Evolutionary conservation across 306 rosid species (phyloP), one percentile per base, ranked within the genome.

Genomic region (Quercus ilex): DNA sequence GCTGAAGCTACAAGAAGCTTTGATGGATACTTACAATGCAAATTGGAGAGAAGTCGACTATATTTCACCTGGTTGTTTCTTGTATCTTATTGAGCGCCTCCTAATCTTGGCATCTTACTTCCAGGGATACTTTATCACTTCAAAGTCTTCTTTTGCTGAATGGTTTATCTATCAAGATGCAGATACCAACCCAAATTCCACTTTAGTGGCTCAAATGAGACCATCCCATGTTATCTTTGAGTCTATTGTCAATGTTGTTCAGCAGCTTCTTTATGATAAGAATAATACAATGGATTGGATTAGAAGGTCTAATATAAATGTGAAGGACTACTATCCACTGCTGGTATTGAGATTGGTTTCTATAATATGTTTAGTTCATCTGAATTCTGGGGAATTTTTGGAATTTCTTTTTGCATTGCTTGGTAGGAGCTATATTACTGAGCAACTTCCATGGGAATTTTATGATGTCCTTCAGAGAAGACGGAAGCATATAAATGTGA

Each of bases 71-170:
- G 67, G 67, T 67, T 90, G 90, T 85, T 90, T 91, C 75, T 67
- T 93, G 71, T 89, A 91, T 79, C 95, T 93, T 35, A 73, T 87
- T 8, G 98, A 93, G 75, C 93, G 88, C 70, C 84, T 93, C 63
- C 56, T 93, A 70, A 74, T 88, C 4, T 77, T 77, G 62, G 81
- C 85, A 55, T 82, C 82, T 8, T 63, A 58, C 67, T 14, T 49
- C 55, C 68, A 38, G 2, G 90, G 91, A 19, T 71, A 63, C 71
- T 78, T 87, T 25, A 69, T 88, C 80, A 82, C 92, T 21, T 80
- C 97, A 21, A 86, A 85, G 74, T 83, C 95, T 51, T 84, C 85
- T 59, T 90, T 91, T 65, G 55, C 73, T 56, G 97, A 93, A 63
- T 93, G 94, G 98, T 81, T 93, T 17, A 79, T 83, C 53, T 63